phyloP scores from a whole-genome alignment of 2,329 filamentous ascomycete genomes.

The Paramyrothecium roridum region DNA sequence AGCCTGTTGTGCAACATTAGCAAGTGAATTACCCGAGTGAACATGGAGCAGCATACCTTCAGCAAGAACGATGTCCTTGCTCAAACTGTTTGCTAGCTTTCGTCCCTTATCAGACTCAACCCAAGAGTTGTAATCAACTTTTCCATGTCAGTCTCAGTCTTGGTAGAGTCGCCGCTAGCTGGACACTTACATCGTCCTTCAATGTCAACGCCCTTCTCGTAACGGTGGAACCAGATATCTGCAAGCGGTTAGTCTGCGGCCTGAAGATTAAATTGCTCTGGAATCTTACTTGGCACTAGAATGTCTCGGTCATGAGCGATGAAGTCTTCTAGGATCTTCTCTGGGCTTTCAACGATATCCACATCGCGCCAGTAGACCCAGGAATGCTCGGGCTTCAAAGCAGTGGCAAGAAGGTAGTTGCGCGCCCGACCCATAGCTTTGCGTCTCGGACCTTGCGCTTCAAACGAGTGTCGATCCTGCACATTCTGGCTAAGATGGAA shows the following conservation, averaged over 20 bases:
- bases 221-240: slow-evolving; percentile 98
- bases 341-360: slow-evolving; percentile 88
- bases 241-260: slow-evolving; percentile 19
- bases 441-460: slow-evolving; percentile 82
- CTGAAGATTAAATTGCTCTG: not conserved
- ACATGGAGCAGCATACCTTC: slow-evolving; percentile 60
- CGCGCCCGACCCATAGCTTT: slow-evolving; percentile 87
- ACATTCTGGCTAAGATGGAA: slow-evolving; percentile 73
- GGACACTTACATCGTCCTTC: slow-evolving; percentile 83
- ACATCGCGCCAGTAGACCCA: slow-evolving; percentile 99
- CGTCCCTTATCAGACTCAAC: slow-evolving; percentile 85
- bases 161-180: not conserved
- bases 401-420: slow-evolving; percentile 83
- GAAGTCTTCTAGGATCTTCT: slow-evolving; percentile 88
- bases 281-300: slow-evolving; percentile 83
- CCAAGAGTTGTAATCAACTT: slow-evolving; percentile 99
- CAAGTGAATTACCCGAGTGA: not conserved
- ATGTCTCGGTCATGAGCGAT: slow-evolving; percentile 91
- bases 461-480: slow-evolving; percentile 78
- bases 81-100: slow-evolving; percentile 67
- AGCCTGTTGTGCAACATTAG: slow-evolving; percentile 54
- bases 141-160: slow-evolving; percentile 9
- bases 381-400: slow-evolving; percentile 88
- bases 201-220: slow-evolving; percentile 76
- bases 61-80: slow-evolving; percentile 79